Conservation (phyloP, 352 stramenopile genomes). For the Phytophthora colocasiae region DNA sequence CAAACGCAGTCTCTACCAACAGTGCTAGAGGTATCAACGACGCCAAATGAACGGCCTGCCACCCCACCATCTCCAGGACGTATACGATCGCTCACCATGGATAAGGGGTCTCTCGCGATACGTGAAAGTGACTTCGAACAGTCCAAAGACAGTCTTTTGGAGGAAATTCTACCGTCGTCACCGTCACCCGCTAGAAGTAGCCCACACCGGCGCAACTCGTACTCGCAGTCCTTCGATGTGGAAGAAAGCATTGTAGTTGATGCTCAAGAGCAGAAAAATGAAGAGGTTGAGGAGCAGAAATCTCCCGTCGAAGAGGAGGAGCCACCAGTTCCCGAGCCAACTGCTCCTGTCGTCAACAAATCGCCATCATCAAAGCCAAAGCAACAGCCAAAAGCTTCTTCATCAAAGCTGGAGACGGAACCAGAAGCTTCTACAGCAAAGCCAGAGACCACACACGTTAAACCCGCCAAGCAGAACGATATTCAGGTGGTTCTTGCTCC, state of each 20-base stretch:
- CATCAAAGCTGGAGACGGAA: slow-evolving; percentile 1
- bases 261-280: slow-evolving; percentile 6
- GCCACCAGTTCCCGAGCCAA: not conserved
- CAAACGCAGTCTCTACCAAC: slow-evolving; percentile 12
- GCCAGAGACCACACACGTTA: not conserved
- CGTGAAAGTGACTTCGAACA: slow-evolving; percentile 73
- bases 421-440: not conserved
- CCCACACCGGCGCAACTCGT: slow-evolving; percentile 46
- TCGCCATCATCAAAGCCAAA: not conserved
- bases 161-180: slow-evolving; percentile 59
- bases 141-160: slow-evolving; percentile 71
- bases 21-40: slow-evolving; percentile 14
- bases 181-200: slow-evolving; percentile 27
- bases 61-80: slow-evolving; percentile 35
- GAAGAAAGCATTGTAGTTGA: slow-evolving; percentile 27
- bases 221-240: slow-evolving; percentile 58
- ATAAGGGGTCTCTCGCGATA: slow-evolving; percentile 46
- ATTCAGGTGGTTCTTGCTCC: not conserved
- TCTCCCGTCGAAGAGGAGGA: slow-evolving; percentile 3
- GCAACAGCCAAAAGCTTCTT: not conserved
- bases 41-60: slow-evolving; percentile 2
- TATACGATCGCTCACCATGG: slow-evolving; percentile 51
- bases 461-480: slow-evolving; percentile 1
- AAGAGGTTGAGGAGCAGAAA: slow-evolving; percentile 2
- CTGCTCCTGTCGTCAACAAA: not conserved